Conservation (phyloP, 139 green algal species). For the Tetraselmis chui region DNA sequence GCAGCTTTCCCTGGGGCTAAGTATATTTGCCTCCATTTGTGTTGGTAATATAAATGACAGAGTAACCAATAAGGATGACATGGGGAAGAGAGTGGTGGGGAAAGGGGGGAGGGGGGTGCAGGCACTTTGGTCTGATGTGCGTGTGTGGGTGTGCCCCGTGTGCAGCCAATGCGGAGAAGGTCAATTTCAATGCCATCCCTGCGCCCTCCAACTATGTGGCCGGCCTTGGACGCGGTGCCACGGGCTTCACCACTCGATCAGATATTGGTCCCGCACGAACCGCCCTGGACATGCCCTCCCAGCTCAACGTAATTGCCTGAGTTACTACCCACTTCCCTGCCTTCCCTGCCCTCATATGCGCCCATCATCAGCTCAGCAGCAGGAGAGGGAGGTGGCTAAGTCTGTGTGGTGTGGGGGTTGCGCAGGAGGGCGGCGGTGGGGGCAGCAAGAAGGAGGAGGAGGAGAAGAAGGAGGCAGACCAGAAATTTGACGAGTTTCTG, state of each 20-base stretch:
- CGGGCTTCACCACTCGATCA: constrained; percentile 95
- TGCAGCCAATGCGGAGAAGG: constrained; percentile 16
- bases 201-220: constrained; percentile 85
- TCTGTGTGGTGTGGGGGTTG: no score
- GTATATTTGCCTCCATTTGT: no score
- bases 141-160: no score
- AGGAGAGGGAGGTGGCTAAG: no score
- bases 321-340: no score
- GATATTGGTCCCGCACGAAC: constrained; percentile 84
- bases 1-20: no score
- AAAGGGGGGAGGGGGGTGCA: no score
- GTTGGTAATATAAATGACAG: no score
- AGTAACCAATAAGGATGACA: no score
- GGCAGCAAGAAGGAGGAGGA: constrained; percentile 27
- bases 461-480: constrained; percentile 55
- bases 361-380: no score
- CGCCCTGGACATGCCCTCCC: constrained; percentile 24
- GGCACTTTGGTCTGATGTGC: no score
- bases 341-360: not conserved
- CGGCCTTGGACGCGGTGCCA: constrained; percentile 88
- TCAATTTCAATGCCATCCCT: constrained; percentile 75
- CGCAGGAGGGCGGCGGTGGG: constrained; percentile 4
- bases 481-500: constrained; percentile 96
- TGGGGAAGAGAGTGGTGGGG: no score
- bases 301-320: not conserved